Base-by-base conservation (phyloP, 768 basidiomycete species). In the Tubosaeta sp. region DNA sequence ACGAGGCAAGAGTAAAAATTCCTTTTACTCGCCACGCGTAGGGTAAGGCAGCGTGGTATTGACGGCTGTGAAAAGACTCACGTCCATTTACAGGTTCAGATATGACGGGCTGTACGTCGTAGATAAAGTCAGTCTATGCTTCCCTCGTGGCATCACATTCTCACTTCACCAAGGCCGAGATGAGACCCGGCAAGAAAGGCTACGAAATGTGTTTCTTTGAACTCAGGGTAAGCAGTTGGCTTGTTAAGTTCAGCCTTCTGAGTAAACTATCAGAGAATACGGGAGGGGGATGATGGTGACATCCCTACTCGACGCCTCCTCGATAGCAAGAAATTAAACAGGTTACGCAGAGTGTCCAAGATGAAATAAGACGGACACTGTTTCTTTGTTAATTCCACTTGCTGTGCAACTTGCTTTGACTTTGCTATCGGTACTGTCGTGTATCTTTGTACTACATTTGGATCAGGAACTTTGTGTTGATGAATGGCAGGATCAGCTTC, bases 21-120 rank as follows among this genome's bases (percentile, higher is more conserved):
- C 42, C 34, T 25, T 16, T 46, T 69, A 64, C 33, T 38, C 69
- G 5, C 67, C 67, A 0, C 0, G 17, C 1, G 11, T 17, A 17
- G 69, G 67, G 69, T 71, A 38, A 56, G 61, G 22, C 25, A 38
- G 1, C 16, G 10, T 6, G 14, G 29, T 17, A 8, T 44, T 9
- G 16, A 26, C 29, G 6, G 35, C 22, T 19, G 17, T 33, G 12
- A 31, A 26, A 38, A 2, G 14, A 43, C 42, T 54, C 25, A 63
- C 3, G 19, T 26, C 34, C 0, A n/a, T 38, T 22, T 25, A 16
- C 12, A 69, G 70, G 47, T 70, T 58, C 44, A 60, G 68, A 43
- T 70, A 70, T 38, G 68, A 70, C 26, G 68, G 68, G 5, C 57
- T 70, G 12, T 71, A 70, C 37, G 22, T 61, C 5, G 68, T 70